These are phyloP conservation scores for Xylaria sp. DNA, from an alignment of 2,329 filamentous ascomycete species.

Conservation along the genomic window DNA sequence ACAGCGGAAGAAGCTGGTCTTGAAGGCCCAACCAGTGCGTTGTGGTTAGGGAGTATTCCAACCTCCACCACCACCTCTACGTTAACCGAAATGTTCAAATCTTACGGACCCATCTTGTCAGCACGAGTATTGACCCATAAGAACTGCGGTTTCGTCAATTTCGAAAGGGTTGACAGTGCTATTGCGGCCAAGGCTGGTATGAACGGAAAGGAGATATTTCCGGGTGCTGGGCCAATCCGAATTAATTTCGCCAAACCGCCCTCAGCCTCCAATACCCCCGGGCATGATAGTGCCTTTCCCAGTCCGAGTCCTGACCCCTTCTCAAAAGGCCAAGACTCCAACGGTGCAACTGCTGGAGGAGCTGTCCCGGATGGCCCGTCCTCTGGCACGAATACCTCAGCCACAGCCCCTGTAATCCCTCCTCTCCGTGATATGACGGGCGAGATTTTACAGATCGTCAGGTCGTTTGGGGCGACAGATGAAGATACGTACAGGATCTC, in stretches of 20 bases:
- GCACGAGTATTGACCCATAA: slow-evolving; percentile 96
- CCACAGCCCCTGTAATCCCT: slow-evolving; percentile 72
- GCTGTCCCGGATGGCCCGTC: slow-evolving; percentile 44
- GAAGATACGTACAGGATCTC: slow-evolving; percentile 81
- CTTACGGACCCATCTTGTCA: slow-evolving; percentile 91
- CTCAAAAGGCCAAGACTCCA: slow-evolving; percentile 65
- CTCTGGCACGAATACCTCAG: slow-evolving; percentile 51
- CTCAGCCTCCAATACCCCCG: slow-evolving; percentile 88
- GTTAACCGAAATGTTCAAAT: slow-evolving; percentile 91
- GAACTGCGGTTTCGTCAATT: slow-evolving; percentile 99
- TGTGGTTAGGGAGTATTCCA: slow-evolving; percentile 98
- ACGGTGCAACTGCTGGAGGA: slow-evolving; percentile 53
- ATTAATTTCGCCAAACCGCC: slow-evolving; percentile 98
- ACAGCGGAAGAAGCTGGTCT: slow-evolving; percentile 80
- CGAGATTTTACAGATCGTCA: slow-evolving; percentile 87
- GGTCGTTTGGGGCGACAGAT: slow-evolving; percentile 85
- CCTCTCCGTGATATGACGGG: slow-evolving; percentile 80
- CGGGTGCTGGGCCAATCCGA: slow-evolving; percentile 90
- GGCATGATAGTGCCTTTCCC: slow-evolving; percentile 85
- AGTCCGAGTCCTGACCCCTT: slow-evolving; percentile 93
- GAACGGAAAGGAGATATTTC: slow-evolving; percentile 98
- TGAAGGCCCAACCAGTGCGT: slow-evolving; percentile 88
- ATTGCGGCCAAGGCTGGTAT: slow-evolving; percentile 87
- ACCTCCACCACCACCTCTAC: slow-evolving; percentile 97
- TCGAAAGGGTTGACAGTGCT: slow-evolving; percentile 89